Conservation (phyloP, 495 filamentous ascomycete genomes). For the Entonaema liquescens region DNA sequence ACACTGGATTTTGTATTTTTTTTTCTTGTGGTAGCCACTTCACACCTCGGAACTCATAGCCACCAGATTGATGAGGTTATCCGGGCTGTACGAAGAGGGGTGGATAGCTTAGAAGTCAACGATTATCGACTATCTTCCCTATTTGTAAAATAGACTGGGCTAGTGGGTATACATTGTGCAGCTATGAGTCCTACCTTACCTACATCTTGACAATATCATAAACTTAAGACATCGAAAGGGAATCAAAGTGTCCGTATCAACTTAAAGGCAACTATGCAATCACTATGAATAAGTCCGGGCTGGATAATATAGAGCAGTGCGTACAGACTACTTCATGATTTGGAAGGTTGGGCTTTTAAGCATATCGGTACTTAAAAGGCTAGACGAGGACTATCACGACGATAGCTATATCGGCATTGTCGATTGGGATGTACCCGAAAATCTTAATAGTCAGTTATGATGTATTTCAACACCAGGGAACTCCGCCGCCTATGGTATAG, state of each 20-base stretch:
- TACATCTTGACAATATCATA: neutral
- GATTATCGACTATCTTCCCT: neutral
- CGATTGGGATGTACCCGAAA: neutral
- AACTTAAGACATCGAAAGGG: neutral
- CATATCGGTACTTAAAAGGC: neutral
- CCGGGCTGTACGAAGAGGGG: neutral
- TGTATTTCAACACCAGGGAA: constrained; percentile 32
- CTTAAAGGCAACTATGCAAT: neutral
- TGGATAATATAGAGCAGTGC: neutral
- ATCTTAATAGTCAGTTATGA: constrained; percentile 22
- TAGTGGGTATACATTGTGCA: neutral
- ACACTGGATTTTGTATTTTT: neutral
- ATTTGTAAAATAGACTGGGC: neutral
- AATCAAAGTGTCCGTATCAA: neutral
- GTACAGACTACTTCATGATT: neutral
- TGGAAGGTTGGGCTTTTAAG: neutral
- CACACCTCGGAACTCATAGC: neutral
- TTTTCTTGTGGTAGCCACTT: neutral
- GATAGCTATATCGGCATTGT: neutral
- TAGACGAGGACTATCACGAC: neutral
- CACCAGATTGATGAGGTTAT: neutral
- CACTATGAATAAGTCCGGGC: neutral
- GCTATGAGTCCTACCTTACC: neutral
- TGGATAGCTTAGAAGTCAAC: neutral
- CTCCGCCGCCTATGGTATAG: constrained; percentile 38